These are phyloP conservation scores for Mortierella polycephala DNA, from an alignment of 371 early-diverging fungal genomes.

Conservation along the genomic window DNA sequence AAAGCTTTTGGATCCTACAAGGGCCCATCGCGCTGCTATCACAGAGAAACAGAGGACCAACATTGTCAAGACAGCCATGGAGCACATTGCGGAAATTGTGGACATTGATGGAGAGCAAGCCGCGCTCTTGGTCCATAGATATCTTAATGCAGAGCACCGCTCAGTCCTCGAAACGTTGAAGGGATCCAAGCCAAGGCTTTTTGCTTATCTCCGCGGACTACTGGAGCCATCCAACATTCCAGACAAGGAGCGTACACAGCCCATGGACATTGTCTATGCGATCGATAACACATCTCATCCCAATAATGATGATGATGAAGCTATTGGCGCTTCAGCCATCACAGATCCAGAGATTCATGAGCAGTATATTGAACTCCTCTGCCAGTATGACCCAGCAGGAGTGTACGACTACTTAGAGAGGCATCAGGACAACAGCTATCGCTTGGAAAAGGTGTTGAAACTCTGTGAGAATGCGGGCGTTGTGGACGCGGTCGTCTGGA, in stretches of 20 bases:
- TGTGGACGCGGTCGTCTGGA: slow-evolving; percentile 82
- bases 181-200: slow-evolving; percentile 65
- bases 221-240: slow-evolving; percentile 61
- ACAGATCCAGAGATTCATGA: slow-evolving; percentile 67
- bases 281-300: neutral
- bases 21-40: slow-evolving; percentile 51
- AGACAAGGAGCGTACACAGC: slow-evolving; percentile 5
- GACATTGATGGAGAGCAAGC: slow-evolving; percentile 76
- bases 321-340: slow-evolving; percentile 26
- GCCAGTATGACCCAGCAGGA: slow-evolving; percentile 73
- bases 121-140: slow-evolving; percentile 66
- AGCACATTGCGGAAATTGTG: slow-evolving; percentile 73
- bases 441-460: slow-evolving; percentile 65
- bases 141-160: slow-evolving; percentile 72
- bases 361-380: slow-evolving; percentile 75
- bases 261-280: neutral
- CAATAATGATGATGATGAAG: slow-evolving; percentile 3
- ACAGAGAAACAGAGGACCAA: slow-evolving; percentile 66
- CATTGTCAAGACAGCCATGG: slow-evolving; percentile 70
- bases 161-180: slow-evolving; percentile 66
- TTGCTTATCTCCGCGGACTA: slow-evolving; percentile 74
- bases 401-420: slow-evolving; percentile 74
- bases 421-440: slow-evolving; percentile 65
- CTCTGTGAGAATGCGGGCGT: slow-evolving; percentile 70
- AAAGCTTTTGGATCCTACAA: slow-evolving; percentile 59